These are phyloP conservation scores for Hysterangium stoloniferum DNA, from an alignment of 768 basidiomycete species.

Conservation along the genomic window DNA sequence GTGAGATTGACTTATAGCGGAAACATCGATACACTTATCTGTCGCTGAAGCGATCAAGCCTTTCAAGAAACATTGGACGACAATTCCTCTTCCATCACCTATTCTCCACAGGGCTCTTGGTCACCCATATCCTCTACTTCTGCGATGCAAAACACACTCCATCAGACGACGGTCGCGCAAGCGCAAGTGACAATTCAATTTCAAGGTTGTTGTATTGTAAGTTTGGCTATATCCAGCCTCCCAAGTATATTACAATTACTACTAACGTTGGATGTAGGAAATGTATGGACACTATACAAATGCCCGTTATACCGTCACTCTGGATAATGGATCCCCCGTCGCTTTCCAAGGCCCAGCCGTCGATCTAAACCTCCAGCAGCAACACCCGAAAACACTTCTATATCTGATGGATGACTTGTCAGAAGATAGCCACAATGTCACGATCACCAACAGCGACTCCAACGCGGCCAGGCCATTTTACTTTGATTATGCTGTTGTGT, in stretches of 20 bases:
- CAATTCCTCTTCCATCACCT: neutral
- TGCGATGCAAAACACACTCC: constrained; percentile 9
- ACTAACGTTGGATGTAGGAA: constrained; percentile 28
- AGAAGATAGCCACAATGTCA: constrained; percentile 1
- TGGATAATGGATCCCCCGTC: constrained; percentile 21
- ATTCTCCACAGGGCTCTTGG: constrained; percentile 5
- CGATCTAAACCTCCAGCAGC: neutral
- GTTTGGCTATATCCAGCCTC: constrained; percentile 12
- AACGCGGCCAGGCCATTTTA: constrained; percentile 1
- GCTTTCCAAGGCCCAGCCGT: neutral
- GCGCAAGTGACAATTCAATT: neutral
- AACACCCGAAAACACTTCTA: constrained; percentile 5
- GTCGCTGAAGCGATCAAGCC: neutral
- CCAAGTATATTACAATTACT: constrained; percentile 28
- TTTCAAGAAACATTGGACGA: neutral
- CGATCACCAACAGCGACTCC: neutral
- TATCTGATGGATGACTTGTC: constrained; percentile 1
- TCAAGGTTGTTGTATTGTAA: constrained; percentile 13
- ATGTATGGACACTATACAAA: constrained; percentile 27
- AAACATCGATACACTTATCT: neutral
- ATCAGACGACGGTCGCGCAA: neutral
- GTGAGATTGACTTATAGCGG: neutral
- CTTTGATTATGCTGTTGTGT: constrained; percentile 4
- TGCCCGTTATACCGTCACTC: constrained; percentile 23
- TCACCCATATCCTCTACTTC: neutral